phyloP scores from a whole-genome alignment of 225 moss, liverwort and hornwort species.

The Thuidium tamariscinum region DNA sequence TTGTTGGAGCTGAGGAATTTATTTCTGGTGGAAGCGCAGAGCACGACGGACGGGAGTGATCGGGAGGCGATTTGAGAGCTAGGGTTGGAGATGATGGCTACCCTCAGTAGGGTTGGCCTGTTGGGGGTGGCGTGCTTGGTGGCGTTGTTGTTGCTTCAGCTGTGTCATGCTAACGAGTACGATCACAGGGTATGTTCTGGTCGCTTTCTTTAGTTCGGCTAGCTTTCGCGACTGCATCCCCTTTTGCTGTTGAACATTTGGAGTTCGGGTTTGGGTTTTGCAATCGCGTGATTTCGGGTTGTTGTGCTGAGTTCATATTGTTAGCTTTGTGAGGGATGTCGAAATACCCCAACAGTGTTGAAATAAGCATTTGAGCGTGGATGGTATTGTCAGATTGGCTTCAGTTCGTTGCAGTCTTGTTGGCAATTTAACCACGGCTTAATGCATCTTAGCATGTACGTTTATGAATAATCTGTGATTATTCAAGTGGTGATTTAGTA shows the following conservation, averaged over 20 bases:
- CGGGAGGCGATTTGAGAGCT: not conserved
- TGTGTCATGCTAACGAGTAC: constrained; percentile 49
- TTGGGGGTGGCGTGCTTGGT: constrained; percentile 3
- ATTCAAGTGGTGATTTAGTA: not conserved
- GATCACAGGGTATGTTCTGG: constrained; percentile 38
- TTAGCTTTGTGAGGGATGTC: not conserved
- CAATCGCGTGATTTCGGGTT: not conserved
- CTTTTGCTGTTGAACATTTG: not conserved
- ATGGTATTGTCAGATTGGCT: not conserved
- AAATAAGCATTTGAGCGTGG: not conserved
- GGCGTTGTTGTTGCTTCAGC: constrained; percentile 1
- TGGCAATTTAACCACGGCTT: not conserved
- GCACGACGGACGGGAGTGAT: not conserved
- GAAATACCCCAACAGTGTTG: not conserved
- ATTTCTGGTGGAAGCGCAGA: not conserved
- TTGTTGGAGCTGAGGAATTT: not conserved
- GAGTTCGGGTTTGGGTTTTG: not conserved
- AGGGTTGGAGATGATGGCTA: constrained; percentile 10
- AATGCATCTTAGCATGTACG: not conserved
- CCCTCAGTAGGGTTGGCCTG: constrained; percentile 29
- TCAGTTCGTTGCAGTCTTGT: not conserved
- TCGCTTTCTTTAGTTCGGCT: not conserved
- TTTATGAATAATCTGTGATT: not conserved
- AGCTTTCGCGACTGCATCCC: not conserved
- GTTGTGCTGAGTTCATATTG: not conserved